Conservation (phyloP, 331 rosid species). For the Pyrus hybrid region DNA sequence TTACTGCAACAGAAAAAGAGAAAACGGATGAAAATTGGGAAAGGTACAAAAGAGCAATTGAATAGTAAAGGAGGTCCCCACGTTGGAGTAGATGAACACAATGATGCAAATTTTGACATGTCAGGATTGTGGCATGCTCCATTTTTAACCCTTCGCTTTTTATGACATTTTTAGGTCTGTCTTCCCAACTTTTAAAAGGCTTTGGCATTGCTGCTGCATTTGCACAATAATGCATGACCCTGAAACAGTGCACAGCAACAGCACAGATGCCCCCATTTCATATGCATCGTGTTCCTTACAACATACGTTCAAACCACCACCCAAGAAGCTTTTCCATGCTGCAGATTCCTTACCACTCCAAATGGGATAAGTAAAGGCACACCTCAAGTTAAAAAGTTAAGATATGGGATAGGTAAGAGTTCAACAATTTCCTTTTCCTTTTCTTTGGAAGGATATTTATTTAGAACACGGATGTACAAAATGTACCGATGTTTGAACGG, state of each 20-base stretch:
- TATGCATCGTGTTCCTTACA: background rate
- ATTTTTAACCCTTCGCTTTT: background rate
- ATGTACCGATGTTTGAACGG: background rate
- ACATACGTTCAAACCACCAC: background rate
- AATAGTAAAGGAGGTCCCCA: background rate
- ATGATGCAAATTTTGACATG: background rate
- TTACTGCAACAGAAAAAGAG: background rate
- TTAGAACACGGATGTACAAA: too few species aligned
- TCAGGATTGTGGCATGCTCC: background rate
- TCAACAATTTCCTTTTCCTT: background rate
- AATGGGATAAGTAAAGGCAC: background rate
- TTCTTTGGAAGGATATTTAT: background rate
- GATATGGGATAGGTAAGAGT: background rate
- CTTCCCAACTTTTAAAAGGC: background rate
- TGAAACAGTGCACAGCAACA: background rate
- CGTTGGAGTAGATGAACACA: background rate
- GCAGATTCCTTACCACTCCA: background rate
- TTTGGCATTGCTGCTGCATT: background rate
- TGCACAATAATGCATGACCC: background rate
- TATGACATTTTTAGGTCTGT: background rate
- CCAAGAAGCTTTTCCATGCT: background rate
- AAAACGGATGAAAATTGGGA: background rate
- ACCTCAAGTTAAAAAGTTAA: background rate
- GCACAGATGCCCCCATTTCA: background rate
- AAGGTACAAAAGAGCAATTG: background rate